Percentiles rank a stretch among this genome's conserved stretches.
These are phyloP conservation scores for Boletellus sp. DNA, from an alignment of 768 basidiomycete species.

Conservation along the genomic window DNA sequence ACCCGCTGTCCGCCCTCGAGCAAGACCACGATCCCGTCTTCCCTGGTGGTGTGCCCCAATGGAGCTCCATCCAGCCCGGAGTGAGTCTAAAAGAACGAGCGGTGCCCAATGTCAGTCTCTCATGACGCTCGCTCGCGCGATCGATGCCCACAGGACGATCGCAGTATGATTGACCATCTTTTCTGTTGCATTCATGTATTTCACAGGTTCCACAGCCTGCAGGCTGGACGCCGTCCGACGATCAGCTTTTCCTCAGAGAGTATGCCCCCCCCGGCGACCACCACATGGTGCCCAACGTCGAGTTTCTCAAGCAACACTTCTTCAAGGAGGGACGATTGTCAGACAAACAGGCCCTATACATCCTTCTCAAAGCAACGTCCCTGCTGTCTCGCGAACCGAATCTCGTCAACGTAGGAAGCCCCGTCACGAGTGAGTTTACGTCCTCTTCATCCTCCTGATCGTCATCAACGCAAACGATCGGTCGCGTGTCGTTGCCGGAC, in stretches of 20 bases:
- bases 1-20: slow-evolving; percentile 14
- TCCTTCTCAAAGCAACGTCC: slow-evolving; percentile 64
- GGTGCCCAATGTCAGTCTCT: slow-evolving; percentile 32
- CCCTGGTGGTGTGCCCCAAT: slow-evolving; percentile 24
- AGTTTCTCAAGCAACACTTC: slow-evolving; percentile 86
- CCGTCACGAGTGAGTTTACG: slow-evolving; percentile 74
- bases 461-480: slow-evolving; percentile 5
- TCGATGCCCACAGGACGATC: slow-evolving; percentile 20
- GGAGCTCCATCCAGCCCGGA: slow-evolving; percentile 15
- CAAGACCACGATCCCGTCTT: slow-evolving; percentile 31
- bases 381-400: slow-evolving; percentile 77
- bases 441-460: not conserved
- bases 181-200: slow-evolving; percentile 12
- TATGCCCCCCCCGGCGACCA: slow-evolving; percentile 35
- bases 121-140: slow-evolving; percentile 8
- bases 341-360: slow-evolving; percentile 81
- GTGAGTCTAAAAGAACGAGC: slow-evolving; percentile 29
- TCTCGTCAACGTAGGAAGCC: slow-evolving; percentile 80
- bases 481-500: slow-evolving; percentile 4
- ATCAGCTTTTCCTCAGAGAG: slow-evolving; percentile 61
- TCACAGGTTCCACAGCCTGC: slow-evolving; percentile 71
- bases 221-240: slow-evolving; percentile 60
- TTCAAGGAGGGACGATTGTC: slow-evolving; percentile 80
- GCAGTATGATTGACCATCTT: slow-evolving; percentile 24
- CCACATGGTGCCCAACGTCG: slow-evolving; percentile 63